These are phyloP conservation scores for Phytophthora citricola DNA, from an alignment of 352 stramenopile species.

Conservation along the genomic window DNA sequence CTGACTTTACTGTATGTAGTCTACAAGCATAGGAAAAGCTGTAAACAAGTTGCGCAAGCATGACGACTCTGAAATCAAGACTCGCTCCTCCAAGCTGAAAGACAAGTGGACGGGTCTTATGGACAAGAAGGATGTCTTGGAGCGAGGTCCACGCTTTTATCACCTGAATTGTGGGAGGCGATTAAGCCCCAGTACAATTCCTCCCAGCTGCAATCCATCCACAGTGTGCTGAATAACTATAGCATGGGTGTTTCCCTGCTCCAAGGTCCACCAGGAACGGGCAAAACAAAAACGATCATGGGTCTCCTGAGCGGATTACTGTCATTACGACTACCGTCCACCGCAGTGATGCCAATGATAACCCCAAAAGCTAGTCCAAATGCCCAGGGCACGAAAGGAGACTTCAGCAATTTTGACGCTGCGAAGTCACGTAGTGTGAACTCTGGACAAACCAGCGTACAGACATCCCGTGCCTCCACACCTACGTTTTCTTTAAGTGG, in stretches of 20 bases:
- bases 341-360: conserved; percentile 46
- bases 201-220: conserved; percentile 88
- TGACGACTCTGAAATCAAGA: conserved; percentile 56
- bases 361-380: conserved; percentile 25
- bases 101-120: conserved; percentile 86
- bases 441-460: conserved; percentile 10
- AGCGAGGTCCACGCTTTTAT: conserved; percentile 68
- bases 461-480: conserved; percentile 7
- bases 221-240: conserved; percentile 91
- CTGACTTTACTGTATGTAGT: conserved; percentile 40
- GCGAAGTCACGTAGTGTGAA: conserved; percentile 40
- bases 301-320: conserved; percentile 80
- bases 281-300: conserved; percentile 95
- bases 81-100: conserved; percentile 59
- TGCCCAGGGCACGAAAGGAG: conserved; percentile 24
- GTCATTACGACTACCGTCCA: conserved; percentile 60
- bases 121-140: conserved; percentile 64
- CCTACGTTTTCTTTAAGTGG: conserved; percentile 67
- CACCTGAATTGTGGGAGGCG: conserved; percentile 69
- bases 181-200: conserved; percentile 86
- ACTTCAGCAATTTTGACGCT: conserved; percentile 65
- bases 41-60: conserved; percentile 89
- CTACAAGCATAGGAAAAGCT: conserved; percentile 86
- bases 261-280: conserved; percentile 95
- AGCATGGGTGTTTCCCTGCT: conserved; percentile 86